These are phyloP conservation scores for Clavulina sp. DNA, from an alignment of 768 basidiomycete genomes.

Conservation along the genomic window DNA sequence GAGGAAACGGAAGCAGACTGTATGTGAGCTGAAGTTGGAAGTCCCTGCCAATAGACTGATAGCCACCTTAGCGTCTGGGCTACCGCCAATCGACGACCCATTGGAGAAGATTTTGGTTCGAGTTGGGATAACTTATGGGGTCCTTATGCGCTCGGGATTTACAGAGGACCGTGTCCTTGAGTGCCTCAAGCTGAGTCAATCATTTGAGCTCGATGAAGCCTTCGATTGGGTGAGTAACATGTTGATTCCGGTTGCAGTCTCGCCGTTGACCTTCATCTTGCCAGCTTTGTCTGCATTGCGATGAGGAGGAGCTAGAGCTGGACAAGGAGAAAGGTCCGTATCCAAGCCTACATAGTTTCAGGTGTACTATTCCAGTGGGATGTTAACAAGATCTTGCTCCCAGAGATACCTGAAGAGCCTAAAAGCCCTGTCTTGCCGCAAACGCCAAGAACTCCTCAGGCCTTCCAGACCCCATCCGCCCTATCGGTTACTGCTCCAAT, in stretches of 20 bases:
- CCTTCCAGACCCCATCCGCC: no score
- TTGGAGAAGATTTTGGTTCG: slow-evolving; percentile 56
- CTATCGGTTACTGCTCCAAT: no score
- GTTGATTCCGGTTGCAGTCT: not conserved
- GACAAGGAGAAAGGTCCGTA: no score
- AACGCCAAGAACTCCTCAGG: no score
- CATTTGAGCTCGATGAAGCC: slow-evolving; percentile 71
- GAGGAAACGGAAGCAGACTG: slow-evolving; percentile 10
- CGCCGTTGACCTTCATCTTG: not conserved
- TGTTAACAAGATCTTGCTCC: no score
- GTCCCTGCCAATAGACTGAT: slow-evolving; percentile 4
- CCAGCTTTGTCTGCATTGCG: slow-evolving; percentile 49
- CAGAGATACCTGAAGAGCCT: no score
- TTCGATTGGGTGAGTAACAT: slow-evolving; percentile 62
- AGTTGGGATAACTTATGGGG: slow-evolving; percentile 66
- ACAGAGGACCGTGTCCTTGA: slow-evolving; percentile 46
- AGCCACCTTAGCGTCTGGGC: slow-evolving; percentile 15
- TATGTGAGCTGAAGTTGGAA: slow-evolving; percentile 6
- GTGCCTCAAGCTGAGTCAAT: slow-evolving; percentile 46
- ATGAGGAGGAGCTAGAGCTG: slow-evolving; percentile 36
- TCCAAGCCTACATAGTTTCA: no score
- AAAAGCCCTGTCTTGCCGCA: no score
- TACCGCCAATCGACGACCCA: slow-evolving; percentile 30
- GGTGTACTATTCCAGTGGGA: no score
- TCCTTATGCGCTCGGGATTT: slow-evolving; percentile 63